phyloP scores from a whole-genome alignment of 1,284 basidiomycete genomes.

The Lentinula novae-zelandiae region DNA sequence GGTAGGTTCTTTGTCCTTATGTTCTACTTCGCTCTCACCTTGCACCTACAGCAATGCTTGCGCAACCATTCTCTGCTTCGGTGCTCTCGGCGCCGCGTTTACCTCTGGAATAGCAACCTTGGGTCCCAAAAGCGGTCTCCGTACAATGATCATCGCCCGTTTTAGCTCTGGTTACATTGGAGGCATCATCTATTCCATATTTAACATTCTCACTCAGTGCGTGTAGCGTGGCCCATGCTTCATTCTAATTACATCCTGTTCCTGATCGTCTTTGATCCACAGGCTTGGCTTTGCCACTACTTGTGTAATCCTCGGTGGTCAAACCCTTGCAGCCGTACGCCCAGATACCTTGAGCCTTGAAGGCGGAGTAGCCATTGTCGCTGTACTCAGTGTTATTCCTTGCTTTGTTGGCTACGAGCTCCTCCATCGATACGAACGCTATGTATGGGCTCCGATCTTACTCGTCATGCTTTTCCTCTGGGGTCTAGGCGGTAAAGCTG shows the following conservation, averaged over 20 bases:
- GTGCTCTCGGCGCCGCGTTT: constrained; percentile 34
- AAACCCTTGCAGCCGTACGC: constrained; percentile 42
- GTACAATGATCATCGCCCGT: constrained; percentile 57
- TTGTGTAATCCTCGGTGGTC: constrained; percentile 45
- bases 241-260: background rate
- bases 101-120: constrained; percentile 55
- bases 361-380: constrained; percentile 42
- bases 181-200: constrained; percentile 49
- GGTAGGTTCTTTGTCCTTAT: constrained; percentile 24
- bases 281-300: constrained; percentile 46
- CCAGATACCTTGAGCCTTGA: constrained; percentile 39
- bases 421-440: constrained; percentile 58
- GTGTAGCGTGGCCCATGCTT: constrained; percentile 10
- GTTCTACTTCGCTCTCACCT: background rate
- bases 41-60: constrained; percentile 33
- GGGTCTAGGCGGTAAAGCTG: constrained; percentile 50
- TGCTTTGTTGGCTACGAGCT: constrained; percentile 50
- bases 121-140: constrained; percentile 58
- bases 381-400: constrained; percentile 40
- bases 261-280: background rate
- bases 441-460: constrained; percentile 56
- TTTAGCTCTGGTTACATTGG: constrained; percentile 58
- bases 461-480: constrained; percentile 55
- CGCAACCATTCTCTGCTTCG: constrained; percentile 41
- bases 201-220: constrained; percentile 57